Percentiles rank a stretch among this genome's conserved stretches.
Evolutionary conservation across 306 rosid genomes (phyloP).

Genomic region (peach (Prunus persica)): DNA sequence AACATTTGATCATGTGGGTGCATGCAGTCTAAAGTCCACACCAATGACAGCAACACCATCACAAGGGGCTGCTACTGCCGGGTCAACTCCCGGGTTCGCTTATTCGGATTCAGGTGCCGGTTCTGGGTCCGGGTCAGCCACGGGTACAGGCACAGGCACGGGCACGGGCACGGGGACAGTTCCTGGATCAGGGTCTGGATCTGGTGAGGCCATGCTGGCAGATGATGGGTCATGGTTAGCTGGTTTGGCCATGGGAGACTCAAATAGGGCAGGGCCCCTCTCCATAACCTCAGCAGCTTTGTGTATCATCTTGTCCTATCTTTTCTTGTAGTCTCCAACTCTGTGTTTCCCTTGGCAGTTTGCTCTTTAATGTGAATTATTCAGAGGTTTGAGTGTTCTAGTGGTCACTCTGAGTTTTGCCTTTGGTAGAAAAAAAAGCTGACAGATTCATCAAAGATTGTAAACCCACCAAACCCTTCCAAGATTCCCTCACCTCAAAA

Average conservation of each 20-base stretch:
- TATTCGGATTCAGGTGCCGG: conserved; percentile 8
- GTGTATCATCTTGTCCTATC: conserved; percentile 22
- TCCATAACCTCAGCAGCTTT: conserved; percentile 18
- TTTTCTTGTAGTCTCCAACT: conserved; percentile 28
- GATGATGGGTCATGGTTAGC: conserved; percentile 96
- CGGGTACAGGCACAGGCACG: not conserved
- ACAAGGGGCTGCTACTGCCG: conserved; percentile 18
- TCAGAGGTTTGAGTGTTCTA: conserved; percentile 30
- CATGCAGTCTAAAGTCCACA: conserved; percentile 52
- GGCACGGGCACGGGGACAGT: conserved; percentile 9
- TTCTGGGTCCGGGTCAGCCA: not conserved
- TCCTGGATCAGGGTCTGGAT: conserved; percentile 20
- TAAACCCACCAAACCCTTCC: conserved; percentile 35
- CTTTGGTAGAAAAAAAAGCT: conserved; percentile 37
- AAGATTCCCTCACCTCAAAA: conserved; percentile 27
- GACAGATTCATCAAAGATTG: conserved; percentile 48
- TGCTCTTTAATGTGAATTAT: conserved; percentile 40
- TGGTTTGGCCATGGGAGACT: conserved; percentile 96
- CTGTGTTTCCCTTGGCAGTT: conserved; percentile 15
- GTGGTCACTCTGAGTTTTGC: conserved; percentile 41
- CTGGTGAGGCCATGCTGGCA: conserved; percentile 37
- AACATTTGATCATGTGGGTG: conserved; percentile 6
- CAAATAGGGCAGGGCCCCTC: conserved; percentile 33
- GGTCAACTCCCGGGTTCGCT: conserved; percentile 25
- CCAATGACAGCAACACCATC: conserved; percentile 30